Base-by-base conservation (phyloP, 495 filamentous ascomycete genomes). In the Aspergillus funiculosus region DNA sequence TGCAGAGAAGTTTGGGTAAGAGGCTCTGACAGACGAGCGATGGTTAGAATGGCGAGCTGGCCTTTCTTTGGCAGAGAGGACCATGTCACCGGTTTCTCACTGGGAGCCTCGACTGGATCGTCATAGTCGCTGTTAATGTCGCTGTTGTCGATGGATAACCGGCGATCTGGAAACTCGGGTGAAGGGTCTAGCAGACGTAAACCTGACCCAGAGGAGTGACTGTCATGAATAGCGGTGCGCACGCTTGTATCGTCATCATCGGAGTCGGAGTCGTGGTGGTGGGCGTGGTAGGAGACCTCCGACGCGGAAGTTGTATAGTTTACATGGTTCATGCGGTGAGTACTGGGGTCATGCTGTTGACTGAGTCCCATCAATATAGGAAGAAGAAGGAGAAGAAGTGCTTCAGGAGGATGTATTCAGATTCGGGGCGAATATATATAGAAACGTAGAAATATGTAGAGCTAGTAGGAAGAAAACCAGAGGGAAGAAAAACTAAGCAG, bases 11-110 rank as follows among this genome's bases (percentile, higher is more conserved):
- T 89, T 57, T 89, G 84, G 0, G 85, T 80, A 10, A 92, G 68
- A 3, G 87, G 87, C 56, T 92, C 87, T 15, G 85, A 86, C 22
- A 92, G 66, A 22, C 87, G 75, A 6, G 86, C 78, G 28, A 89
- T 66, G 0, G 83, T 85, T 39, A 94, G 68, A 46, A 92, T 79
- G 4, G 81, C 63, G 43, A 94, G 70, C 59, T 94, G 87, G 46
- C 78, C 70, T 53, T 89, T 91, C 40, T 76, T 70, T 1, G 87
- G 87, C 1, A 94, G 66, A 36, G 81, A 79, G 19, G 56, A 62
- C 83, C 83, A 87, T n/a, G 77, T 75, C 15, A 85, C 75, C 2
- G 75, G 68, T 29, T 68, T 67, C 39, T 70, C 63, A 36, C 31
- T 47, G 20, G 48, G 18, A 13, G 44, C 24, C 14, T 39, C 34